A percentile compares a stretch with the other conserved stretches of the same genome.
These are phyloP conservation scores for Protomyces gravidus DNA, from an alignment of 1,139 yeast species.

Conservation along the genomic window DNA sequence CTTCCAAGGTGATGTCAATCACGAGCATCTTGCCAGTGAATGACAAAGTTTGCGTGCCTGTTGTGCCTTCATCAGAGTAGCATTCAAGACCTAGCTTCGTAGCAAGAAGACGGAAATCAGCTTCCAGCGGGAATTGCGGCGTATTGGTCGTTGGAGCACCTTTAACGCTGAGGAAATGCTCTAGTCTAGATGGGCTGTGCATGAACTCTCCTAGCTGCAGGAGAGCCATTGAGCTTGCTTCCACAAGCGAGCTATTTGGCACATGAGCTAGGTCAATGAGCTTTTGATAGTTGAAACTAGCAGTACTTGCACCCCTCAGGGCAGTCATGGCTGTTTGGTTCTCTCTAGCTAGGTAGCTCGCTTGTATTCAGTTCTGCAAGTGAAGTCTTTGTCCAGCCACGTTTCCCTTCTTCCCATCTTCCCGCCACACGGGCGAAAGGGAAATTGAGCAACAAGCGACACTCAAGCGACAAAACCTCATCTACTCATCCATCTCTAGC, in stretches of 20 bases:
- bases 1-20: conserved; percentile 12
- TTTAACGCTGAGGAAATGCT: background rate
- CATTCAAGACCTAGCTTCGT: conserved; percentile 10
- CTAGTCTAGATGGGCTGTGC: background rate
- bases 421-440: too few relatives aligned
- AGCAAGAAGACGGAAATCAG: background rate
- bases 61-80: conserved; percentile 11
- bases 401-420: too few relatives aligned
- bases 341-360: too few relatives aligned
- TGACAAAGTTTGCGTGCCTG: conserved; percentile 12
- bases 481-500: too few relatives aligned
- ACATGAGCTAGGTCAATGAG: background rate
- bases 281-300: background rate
- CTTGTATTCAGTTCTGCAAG: too few relatives aligned
- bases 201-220: background rate
- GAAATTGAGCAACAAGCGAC: too few relatives aligned
- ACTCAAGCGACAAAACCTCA: too few relatives aligned
- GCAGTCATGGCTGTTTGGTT: too few relatives aligned
- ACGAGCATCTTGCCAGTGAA: conserved; percentile 24
- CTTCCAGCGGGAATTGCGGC: background rate
- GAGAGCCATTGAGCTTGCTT: background rate
- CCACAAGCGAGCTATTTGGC: background rate
- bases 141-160: background rate
- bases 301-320: too few relatives aligned
- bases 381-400: too few relatives aligned